Evolutionary conservation across 2,329 filamentous ascomycete genomes (phyloP), one percentile per base, ranked within the genome.

Genomic region (Tolypocladium pustulatum): DNA sequence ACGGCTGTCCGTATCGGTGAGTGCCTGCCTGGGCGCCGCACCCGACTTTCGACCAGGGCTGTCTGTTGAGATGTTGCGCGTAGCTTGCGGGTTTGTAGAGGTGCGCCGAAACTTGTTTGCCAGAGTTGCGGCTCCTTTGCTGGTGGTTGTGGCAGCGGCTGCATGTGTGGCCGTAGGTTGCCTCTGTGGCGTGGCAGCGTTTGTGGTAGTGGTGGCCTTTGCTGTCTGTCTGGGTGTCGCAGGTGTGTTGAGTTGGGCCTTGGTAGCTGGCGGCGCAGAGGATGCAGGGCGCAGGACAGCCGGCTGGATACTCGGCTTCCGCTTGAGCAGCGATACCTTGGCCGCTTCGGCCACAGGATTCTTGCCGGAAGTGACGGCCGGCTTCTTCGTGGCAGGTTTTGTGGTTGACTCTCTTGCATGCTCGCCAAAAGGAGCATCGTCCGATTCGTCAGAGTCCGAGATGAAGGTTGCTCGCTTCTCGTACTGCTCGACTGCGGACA

Each of bases 401-500:
- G 32, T 8, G 27, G 51, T 53, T 9, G 61, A 43, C n/a, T 59
- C 64, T 34, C 66, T 64, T 20, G 61, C 55, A 17, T 59, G 64
- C 7, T 68, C 67, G 37, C 72, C 72, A 4, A 72, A 69, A 7
- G 66, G 46, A 25, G 59, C 60, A 6, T 72, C 69, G 13, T 65
- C 64, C 55, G 67, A 58, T 34, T 66, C 65, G 49, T 75, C 69
- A 15, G 73, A 75, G 59, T 78, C 76, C 1, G 73, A 73, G 32
- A 79, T 68, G 52, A 72, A 73, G 0, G 71, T 74, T 4, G 74
- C 72, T 22, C 71, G 67, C 49, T 69, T 65, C 59, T 73, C 69
- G 53, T 73, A 67, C 38, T 71, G 69, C 15, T 60, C 60, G 7
- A 73, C 61, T 17, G 61, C 66, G 2, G 65, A 63, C 3, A 63